A percentile compares a stretch with the other conserved stretches of the same genome.
These are phyloP conservation scores for Camellia oleifera DNA, from an alignment of 179 eudicot species.

Conservation along the genomic window DNA sequence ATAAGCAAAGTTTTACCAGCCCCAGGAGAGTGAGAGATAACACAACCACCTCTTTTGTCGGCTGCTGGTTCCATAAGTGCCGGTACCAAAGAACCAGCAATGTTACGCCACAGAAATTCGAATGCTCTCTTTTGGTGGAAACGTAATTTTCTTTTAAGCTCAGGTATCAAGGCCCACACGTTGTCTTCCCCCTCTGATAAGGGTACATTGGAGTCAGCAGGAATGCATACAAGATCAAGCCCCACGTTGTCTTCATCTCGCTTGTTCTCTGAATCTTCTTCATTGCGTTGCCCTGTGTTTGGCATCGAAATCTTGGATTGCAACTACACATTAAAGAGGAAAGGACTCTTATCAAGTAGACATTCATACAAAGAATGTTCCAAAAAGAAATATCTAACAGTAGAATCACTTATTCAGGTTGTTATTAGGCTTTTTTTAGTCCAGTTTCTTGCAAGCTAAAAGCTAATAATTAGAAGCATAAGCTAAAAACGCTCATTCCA, in stretches of 20 bases:
- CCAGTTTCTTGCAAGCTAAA: too few relatives aligned
- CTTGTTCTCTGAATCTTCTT: conserved; percentile 51
- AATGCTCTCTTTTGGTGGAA: conserved; percentile 87
- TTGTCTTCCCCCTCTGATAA: conserved; percentile 54
- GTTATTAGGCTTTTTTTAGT: not conserved
- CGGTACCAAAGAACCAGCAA: conserved; percentile 89
- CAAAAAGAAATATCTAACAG: not conserved
- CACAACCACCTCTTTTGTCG: conserved; percentile 91
- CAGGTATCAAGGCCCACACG: conserved; percentile 89
- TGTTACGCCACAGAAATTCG: conserved; percentile 90
- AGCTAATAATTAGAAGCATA: too few relatives aligned
- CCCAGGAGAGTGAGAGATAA: conserved; percentile 93
- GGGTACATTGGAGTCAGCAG: conserved; percentile 46
- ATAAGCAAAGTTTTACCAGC: conserved; percentile 96
- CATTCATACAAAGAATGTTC: not conserved
- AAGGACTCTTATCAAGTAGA: not conserved
- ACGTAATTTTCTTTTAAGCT: conserved; percentile 59
- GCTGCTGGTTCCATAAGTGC: conserved; percentile 63
- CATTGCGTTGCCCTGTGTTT: conserved; percentile 41
- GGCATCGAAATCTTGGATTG: conserved; percentile 36
- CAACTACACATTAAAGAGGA: conserved; percentile 37
- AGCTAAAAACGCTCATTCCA: too few relatives aligned
- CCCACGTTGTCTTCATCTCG: conserved; percentile 21
- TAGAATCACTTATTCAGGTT: not conserved
- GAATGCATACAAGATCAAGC: conserved; percentile 46